A percentile compares a stretch with the other conserved stretches of the same genome.
These are phyloP conservation scores for Cryptosporidium sp. DNA, from an alignment of 169 alveolate species.

Conservation along the genomic window DNA sequence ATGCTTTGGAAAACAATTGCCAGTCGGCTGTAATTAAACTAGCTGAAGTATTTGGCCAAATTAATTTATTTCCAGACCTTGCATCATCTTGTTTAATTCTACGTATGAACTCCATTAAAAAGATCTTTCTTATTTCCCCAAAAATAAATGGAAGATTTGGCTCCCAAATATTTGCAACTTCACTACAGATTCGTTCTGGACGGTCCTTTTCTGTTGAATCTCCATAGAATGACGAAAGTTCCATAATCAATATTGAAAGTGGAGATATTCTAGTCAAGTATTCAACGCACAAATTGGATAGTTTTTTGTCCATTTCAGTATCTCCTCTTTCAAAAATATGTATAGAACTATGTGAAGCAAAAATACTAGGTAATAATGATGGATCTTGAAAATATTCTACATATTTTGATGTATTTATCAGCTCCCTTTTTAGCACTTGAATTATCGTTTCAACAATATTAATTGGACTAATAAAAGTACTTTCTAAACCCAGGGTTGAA, in stretches of 20 bases:
- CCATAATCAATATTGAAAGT: conserved; percentile 2
- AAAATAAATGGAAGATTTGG: conserved; percentile 38
- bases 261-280: conserved; percentile 2
- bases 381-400: conserved; percentile 34
- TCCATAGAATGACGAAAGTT: background rate
- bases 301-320: background rate
- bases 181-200: conserved; percentile 16
- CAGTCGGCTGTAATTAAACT: conserved; percentile 42
- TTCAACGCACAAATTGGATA: background rate
- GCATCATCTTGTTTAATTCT: conserved; percentile 59
- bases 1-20: conserved; percentile 8
- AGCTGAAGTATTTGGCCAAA: conserved; percentile 57
- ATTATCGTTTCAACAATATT: conserved; percentile 21
- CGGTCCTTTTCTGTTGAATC: background rate
- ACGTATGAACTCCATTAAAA: conserved; percentile 60
- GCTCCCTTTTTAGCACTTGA: background rate
- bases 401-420: background rate
- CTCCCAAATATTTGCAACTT: conserved; percentile 37
- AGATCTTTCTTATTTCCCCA: conserved; percentile 13
- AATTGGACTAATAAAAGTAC: conserved; percentile 27
- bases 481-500: conserved; percentile 3
- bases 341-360: background rate
- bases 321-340: background rate
- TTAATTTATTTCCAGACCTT: conserved; percentile 22
- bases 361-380: conserved; percentile 31